Evolutionary conservation across 805 yeast species (phyloP).

Genomic region (Pichia exigua): DNA sequence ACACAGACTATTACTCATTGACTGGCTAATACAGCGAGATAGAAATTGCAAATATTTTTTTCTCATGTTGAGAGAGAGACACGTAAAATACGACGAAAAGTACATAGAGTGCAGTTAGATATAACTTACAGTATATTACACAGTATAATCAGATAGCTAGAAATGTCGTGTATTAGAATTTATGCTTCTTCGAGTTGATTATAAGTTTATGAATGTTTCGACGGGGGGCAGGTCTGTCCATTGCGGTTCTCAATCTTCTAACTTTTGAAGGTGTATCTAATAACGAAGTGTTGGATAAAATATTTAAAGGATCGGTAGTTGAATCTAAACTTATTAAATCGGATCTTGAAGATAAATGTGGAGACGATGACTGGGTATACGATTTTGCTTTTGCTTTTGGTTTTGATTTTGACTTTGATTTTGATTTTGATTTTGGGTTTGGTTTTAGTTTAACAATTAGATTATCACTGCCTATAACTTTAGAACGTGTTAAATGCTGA

Average conservation of each 20-base stretch:
- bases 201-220: background rate
- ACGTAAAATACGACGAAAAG: no score
- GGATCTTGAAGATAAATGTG: background rate
- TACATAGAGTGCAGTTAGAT: no score
- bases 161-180: background rate
- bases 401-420: background rate
- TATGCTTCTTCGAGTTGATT: background rate
- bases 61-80: no score
- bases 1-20: background rate
- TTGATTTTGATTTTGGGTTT: background rate
- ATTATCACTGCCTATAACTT: slow-evolving; percentile 3
- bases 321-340: background rate
- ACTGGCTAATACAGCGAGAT: background rate
- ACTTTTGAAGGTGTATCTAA: slow-evolving; percentile 21
- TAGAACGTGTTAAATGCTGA: slow-evolving; percentile 6
- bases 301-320: slow-evolving; percentile 6
- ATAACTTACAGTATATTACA: background rate
- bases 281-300: slow-evolving; percentile 8
- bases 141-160: background rate
- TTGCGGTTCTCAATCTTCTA: slow-evolving; percentile 20
- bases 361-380: background rate
- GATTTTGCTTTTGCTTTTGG: no score
- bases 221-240: slow-evolving; percentile 1
- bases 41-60: no score
- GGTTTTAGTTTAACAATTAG: background rate